Evolutionary conservation across 495 filamentous ascomycete species (phyloP).

Genomic region (Geoglossum glabrum): DNA sequence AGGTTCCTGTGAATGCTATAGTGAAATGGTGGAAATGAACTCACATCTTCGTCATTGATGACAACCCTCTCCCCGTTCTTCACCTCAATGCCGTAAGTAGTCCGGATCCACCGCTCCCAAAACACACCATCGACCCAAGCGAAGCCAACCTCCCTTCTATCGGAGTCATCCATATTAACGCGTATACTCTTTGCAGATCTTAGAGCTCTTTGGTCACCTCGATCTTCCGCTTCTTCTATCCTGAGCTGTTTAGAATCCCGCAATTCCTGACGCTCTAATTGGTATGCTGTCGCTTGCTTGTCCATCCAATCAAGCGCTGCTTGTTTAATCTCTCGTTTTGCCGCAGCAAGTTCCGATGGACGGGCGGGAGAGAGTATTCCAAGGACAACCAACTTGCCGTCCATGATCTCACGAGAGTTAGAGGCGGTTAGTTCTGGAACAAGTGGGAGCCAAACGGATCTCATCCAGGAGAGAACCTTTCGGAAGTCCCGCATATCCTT

Average conservation of each 20-base stretch:
- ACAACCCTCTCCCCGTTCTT: conserved; percentile 76
- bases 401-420: conserved; percentile 88
- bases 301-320: conserved; percentile 97
- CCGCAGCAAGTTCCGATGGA: conserved; percentile 52
- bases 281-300: conserved; percentile 73
- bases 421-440: conserved; percentile 82
- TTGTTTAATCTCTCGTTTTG: conserved; percentile 81
- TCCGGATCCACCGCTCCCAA: conserved; percentile 92
- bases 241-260: conserved; percentile 85
- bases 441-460: conserved; percentile 88
- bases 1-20: not conserved
- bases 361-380: conserved; percentile 69
- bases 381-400: conserved; percentile 77
- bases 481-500: conserved; percentile 75
- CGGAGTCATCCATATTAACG: conserved; percentile 69
- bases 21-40: conserved; percentile 16
- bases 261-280: conserved; percentile 76
- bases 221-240: conserved; percentile 90
- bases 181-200: conserved; percentile 77
- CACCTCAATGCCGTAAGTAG: conserved; percentile 79
- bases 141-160: conserved; percentile 78
- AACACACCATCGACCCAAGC: conserved; percentile 98
- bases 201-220: conserved; percentile 71
- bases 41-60: conserved; percentile 93
- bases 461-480: conserved; percentile 79